Evolutionary conservation across 2,329 filamentous ascomycete genomes (phyloP).

Genomic region (Incumbomyces lentus): DNA sequence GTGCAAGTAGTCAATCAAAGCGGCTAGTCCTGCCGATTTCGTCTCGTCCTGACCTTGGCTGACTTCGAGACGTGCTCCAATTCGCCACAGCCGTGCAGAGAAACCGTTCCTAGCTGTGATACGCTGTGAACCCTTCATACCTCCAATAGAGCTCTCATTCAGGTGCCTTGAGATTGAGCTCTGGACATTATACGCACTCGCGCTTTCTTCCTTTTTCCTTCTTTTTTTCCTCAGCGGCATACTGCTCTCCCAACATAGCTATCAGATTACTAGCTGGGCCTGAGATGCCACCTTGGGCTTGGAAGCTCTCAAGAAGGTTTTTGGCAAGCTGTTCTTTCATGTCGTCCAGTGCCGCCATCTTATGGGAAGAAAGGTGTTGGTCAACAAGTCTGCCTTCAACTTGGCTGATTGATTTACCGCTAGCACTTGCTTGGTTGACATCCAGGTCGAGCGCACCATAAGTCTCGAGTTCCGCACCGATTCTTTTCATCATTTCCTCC

Average conservation of each 20-base stretch:
- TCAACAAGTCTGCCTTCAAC: slow-evolving; percentile 15
- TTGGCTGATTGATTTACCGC: slow-evolving; percentile 9
- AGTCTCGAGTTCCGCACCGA: slow-evolving; percentile 38
- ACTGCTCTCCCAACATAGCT: slow-evolving; percentile 58
- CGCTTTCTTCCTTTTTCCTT: background rate
- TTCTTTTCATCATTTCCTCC: slow-evolving; percentile 33
- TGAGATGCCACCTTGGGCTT: slow-evolving; percentile 72
- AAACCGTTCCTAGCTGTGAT: no score
- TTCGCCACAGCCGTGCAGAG: no score
- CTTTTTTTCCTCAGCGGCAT: background rate
- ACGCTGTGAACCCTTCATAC: no score
- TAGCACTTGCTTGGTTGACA: slow-evolving; percentile 6
- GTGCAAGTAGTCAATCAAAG: no score
- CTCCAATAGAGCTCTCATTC: no score
- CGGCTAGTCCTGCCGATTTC: no score
- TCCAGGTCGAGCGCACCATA: slow-evolving; percentile 36
- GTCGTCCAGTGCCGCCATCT: slow-evolving; percentile 47
- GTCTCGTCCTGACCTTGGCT: no score
- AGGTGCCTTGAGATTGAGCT: no score
- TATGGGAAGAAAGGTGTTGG: slow-evolving; percentile 18
- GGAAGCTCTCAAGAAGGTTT: slow-evolving; percentile 87
- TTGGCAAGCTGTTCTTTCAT: slow-evolving; percentile 80
- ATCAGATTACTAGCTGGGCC: slow-evolving; percentile 84
- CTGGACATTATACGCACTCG: background rate
- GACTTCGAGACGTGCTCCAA: no score